Conservation (phyloP, 495 filamentous ascomycete species). For the Barbatosphaeria neglecta region DNA sequence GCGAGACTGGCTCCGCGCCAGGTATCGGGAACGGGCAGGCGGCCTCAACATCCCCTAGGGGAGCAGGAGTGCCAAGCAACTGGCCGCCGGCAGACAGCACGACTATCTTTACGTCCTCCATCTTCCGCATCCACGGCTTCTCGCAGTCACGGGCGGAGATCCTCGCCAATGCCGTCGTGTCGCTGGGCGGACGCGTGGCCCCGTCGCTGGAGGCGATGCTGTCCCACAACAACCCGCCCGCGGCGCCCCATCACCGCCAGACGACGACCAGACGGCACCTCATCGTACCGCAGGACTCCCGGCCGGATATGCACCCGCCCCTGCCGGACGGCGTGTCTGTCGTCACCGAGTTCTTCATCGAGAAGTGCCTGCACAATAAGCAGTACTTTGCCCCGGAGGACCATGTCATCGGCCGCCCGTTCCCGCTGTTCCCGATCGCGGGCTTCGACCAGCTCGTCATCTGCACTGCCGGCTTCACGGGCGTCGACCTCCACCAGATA, state of each 20-base stretch:
- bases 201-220: constrained; percentile 30
- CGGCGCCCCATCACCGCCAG: constrained; percentile 12
- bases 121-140: constrained; percentile 60
- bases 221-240: no score
- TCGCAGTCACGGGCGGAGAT: constrained; percentile 24
- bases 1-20: no score
- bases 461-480: constrained; percentile 70
- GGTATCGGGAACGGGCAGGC: no score
- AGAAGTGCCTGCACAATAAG: constrained; percentile 70
- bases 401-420: constrained; percentile 64
- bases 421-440: constrained; percentile 53
- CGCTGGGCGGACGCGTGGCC: constrained; percentile 33
- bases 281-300: constrained; percentile 37
- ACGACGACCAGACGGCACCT: constrained; percentile 27
- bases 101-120: constrained; percentile 38
- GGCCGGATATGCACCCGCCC: constrained; percentile 24
- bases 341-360: constrained; percentile 89
- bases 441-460: constrained; percentile 58
- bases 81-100: background rate
- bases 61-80: background rate
- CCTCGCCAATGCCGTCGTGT: constrained; percentile 29
- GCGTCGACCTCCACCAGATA: constrained; percentile 76
- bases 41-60: no score
- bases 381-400: constrained; percentile 54
- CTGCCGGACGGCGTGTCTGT: constrained; percentile 29